phyloP scores from a whole-genome alignment of 2,329 filamentous ascomycete species.

The Alternaria arbusti region DNA sequence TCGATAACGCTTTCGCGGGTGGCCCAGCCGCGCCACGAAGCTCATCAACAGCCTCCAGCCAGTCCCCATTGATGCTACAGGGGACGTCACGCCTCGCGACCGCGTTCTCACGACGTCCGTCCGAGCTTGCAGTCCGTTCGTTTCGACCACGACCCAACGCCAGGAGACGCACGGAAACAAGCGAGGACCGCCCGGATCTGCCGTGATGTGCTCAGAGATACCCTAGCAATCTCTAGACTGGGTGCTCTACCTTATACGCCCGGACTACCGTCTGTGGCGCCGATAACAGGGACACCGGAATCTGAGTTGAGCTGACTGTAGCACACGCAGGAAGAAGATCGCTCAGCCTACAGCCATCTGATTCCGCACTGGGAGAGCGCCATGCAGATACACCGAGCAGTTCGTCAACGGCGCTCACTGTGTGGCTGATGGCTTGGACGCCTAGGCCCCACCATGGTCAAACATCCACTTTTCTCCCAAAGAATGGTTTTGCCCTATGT shows the following conservation, averaged over 20 bases:
- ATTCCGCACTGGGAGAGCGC: not conserved
- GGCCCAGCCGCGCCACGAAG: not conserved
- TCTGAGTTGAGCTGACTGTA: slow-evolving; percentile 20
- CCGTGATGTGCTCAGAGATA: slow-evolving; percentile 11
- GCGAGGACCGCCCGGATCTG: slow-evolving; percentile 4
- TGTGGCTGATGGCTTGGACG: slow-evolving; percentile 6
- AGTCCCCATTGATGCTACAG: not conserved
- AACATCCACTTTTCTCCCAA: slow-evolving; percentile 23
- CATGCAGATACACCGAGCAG: not conserved
- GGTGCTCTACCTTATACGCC: slow-evolving; percentile 17
- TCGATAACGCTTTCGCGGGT: slow-evolving; percentile 2
- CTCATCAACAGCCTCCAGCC: not conserved
- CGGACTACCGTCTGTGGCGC: slow-evolving; percentile 16
- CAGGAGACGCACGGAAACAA: slow-evolving; percentile 14
- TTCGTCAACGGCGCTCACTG: slow-evolving; percentile 15
- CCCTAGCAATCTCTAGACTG: slow-evolving; percentile 12
- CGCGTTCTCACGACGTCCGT: slow-evolving; percentile 5
- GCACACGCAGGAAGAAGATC: slow-evolving; percentile 20
- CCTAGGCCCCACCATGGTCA: slow-evolving; percentile 18
- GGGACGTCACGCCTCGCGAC: not conserved
- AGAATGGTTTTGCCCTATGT: slow-evolving; percentile 15
- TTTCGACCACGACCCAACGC: slow-evolving; percentile 18
- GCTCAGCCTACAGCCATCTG: slow-evolving; percentile 12
- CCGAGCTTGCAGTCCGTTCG: slow-evolving; percentile 12
- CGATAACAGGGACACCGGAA: slow-evolving; percentile 33